Evolutionary conservation across 179 eudicot species (phyloP), one percentile per base, ranked within the genome.

Genomic region (Spergularia azorica): DNA sequence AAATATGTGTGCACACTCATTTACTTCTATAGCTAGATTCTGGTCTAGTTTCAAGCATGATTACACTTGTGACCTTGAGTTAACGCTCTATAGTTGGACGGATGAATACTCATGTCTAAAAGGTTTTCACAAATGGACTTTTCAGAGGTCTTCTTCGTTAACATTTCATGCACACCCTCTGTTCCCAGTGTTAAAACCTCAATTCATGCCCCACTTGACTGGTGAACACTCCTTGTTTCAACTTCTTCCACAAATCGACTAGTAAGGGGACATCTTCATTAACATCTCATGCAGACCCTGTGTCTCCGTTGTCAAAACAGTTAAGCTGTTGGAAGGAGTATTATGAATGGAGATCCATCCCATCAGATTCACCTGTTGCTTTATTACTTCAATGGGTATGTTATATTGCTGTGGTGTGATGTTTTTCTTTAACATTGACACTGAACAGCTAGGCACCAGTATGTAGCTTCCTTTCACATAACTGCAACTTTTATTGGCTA

Each of bases 381-480:
- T 77, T 95, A 81, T 86, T 90, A 83, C 97, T 95, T 78, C 97
- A 95, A 43, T 95, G 93, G 98, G 97, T 92, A 90, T 58, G 81
- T 14, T 59, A 63, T 80, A 63, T 17, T 9, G 16, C 64, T 5
- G 5, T 6, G 16, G 51, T 54, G 43, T 65, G 9, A 64, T 13
- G 11, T 6, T 9, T 64, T 41, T 70, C 66, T 39, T 71, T 52
- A 16, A n/a, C 51, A 52, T 14, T 55, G 15, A 32, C 32, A 18
- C 7, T 54, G 11, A 11, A 14, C 57, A 54, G 57, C 57, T 54
- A 54, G 16, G 57, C 57, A 43, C 48, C 17, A 32, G 4, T 21
- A 16, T 60, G 62, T 13, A 32, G 9, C 17, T 60, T 43, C 32
- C 1, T 67, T 67, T 67, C 2, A 38, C 39, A 56, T 18, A 58